Evolutionary conservation across 345 rosid species (phyloP).

Genomic region (Euphorbia pulcherrima): DNA sequence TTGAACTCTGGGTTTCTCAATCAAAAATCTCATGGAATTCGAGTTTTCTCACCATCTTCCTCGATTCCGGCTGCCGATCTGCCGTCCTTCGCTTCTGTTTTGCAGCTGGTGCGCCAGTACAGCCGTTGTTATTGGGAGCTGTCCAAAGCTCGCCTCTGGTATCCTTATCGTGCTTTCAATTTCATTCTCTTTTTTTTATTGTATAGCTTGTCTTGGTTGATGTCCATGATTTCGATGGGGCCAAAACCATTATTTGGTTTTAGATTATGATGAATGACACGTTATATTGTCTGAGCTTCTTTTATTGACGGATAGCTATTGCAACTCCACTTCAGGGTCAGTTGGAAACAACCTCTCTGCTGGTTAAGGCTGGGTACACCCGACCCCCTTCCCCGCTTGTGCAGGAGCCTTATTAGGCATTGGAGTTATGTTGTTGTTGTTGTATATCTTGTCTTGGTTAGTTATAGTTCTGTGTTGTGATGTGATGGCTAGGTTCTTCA

Average conservation of each 20-base stretch:
- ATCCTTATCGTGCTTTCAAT: not conserved
- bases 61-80: conserved; percentile 23
- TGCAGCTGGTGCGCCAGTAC: conserved; percentile 50
- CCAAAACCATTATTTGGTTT: too few relatives aligned
- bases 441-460: not conserved
- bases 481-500: not conserved
- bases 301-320: too few relatives aligned
- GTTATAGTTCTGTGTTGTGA: not conserved
- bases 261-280: too few relatives aligned
- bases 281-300: too few relatives aligned
- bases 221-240: too few relatives aligned
- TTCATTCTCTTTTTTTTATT: not conserved
- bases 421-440: too few relatives aligned
- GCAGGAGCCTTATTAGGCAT: too few relatives aligned
- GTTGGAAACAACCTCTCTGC: too few relatives aligned
- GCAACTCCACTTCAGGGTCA: too few relatives aligned
- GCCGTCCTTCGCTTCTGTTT: conserved; percentile 24
- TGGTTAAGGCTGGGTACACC: too few relatives aligned
- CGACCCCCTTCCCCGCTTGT: too few relatives aligned
- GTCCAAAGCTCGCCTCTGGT: conserved; percentile 98
- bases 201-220: not conserved
- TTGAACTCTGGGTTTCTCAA: conserved; percentile 33
- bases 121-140: conserved; percentile 85
- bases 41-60: conserved; percentile 26
- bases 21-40: conserved; percentile 36